Base-by-base conservation (phyloP, 176 grass and related monocot genomes). In the Musa itinerans region DNA sequence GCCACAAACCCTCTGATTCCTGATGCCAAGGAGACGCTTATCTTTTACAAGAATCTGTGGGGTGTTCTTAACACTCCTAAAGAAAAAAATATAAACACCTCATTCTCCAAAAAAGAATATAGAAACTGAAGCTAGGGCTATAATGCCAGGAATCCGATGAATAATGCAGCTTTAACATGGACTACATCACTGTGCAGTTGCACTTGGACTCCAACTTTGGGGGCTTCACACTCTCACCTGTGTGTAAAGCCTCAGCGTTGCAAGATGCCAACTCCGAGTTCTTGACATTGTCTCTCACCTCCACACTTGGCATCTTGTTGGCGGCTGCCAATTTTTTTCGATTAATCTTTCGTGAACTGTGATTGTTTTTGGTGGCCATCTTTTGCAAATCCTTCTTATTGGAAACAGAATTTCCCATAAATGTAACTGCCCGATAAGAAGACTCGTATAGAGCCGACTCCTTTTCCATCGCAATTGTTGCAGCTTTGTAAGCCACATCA, bases 121-220 rank as follows among this genome's bases (percentile, higher is more conserved):
- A 19, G 66, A 68, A 68, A n/a, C 48, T 11, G 3, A 21, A 19
- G 17, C 66, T 68, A 68, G 66, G 16, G 2, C 27, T 65, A 65
- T 26, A 65, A 11, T n/a, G 66, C 19, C 43, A 15, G 22, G 29
- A 10, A 69, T 68, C 65, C 9, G 10, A 65, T 13, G 19, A 10
- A 11, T 10, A 2, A 17, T 15, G 43, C 29, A 10, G 27, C 11
- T 9, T 16, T 20, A n/a, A 50, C 56, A 12, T 49, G 17, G 49
- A 48, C 74, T 76, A 76, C 74, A 76, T 76, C 74, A 76, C 74
- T 20, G 27, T 63, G 55, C 74, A 76, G 56, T 76, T 76, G 56
- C 74, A 76, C 27, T 62, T 76, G 0, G 74, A 76, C 17, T 76
- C 74, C 54, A 50, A 56, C 56, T 63, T 76, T 21, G 74, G 74